Conservation (phyloP, 202 grass and related monocot genomes). For the Saccharum hybrid region DNA sequence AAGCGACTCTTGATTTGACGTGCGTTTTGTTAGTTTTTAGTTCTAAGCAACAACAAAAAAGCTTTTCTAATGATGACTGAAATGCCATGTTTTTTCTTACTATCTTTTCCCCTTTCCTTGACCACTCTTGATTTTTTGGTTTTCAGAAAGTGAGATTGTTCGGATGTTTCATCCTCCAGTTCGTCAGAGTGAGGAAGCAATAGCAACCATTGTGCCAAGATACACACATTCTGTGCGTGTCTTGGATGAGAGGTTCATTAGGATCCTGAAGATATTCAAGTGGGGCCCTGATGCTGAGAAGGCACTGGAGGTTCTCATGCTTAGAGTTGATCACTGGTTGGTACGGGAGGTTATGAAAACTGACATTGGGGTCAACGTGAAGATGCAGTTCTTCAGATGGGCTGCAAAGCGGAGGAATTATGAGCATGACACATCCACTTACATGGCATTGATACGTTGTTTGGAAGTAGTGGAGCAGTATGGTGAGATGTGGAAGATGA, state of each 20-base stretch:
- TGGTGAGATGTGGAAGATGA: constrained; percentile 92
- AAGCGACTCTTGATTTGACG: not conserved
- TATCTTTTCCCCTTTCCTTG: not conserved
- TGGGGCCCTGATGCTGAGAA: constrained; percentile 97
- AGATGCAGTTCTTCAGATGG: constrained; percentile 96
- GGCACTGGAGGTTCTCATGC: constrained; percentile 91
- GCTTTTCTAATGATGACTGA: not conserved
- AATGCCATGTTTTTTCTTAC: constrained; percentile 11
- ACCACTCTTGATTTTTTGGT: constrained; percentile 26
- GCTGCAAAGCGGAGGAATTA: constrained; percentile 77
- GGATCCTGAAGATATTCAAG: constrained; percentile 95
- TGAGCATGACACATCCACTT: constrained; percentile 78
- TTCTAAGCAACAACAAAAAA: not conserved
- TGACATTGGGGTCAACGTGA: constrained; percentile 70
- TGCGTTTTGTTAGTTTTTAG: constrained; percentile 11
- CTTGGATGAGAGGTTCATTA: constrained; percentile 84
- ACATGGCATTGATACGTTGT: constrained; percentile 82
- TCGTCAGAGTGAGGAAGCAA: constrained; percentile 5
- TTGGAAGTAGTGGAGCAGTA: constrained; percentile 72
- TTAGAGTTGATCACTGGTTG: constrained; percentile 87
- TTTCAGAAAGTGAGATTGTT: constrained; percentile 85
- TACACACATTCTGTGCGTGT: constrained; percentile 45
- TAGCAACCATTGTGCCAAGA: constrained; percentile 22
- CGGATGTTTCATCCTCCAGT: constrained; percentile 70
- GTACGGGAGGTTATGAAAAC: constrained; percentile 83